phyloP scores from a whole-genome alignment of 352 stramenopile species.

The Elongisporangium prolatum region DNA sequence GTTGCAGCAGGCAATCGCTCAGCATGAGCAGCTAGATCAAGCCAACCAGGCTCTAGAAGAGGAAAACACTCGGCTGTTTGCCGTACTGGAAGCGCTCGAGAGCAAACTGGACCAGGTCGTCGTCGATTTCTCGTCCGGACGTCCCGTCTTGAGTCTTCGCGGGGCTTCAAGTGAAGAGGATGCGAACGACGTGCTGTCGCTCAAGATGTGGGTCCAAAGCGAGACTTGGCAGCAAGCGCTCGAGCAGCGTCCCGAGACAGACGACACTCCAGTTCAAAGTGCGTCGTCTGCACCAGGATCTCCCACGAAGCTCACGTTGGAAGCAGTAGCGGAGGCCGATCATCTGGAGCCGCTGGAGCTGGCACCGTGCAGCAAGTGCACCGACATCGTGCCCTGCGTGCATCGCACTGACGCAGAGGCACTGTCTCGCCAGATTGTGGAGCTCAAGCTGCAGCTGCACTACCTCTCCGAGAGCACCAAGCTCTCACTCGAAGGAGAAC shows the following conservation, averaged over 20 bases:
- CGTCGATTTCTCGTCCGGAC: slow-evolving; percentile 33
- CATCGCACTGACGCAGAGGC: slow-evolving; percentile 54
- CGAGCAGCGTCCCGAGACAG: slow-evolving; percentile 13
- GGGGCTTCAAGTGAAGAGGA: background rate
- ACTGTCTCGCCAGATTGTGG: slow-evolving; percentile 60
- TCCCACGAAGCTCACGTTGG: background rate
- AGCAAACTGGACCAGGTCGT: slow-evolving; percentile 40
- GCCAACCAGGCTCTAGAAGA: slow-evolving; percentile 33
- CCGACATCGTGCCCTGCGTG: slow-evolving; percentile 27
- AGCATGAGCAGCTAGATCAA: slow-evolving; percentile 25
- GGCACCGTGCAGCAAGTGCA: slow-evolving; percentile 5
- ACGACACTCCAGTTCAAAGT: background rate
- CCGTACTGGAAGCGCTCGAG: slow-evolving; percentile 41
- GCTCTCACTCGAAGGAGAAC: slow-evolving; percentile 51
- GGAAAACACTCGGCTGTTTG: slow-evolving; percentile 46
- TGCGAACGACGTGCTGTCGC: slow-evolving; percentile 13
- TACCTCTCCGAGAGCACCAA: slow-evolving; percentile 64
- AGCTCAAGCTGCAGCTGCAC: slow-evolving; percentile 74
- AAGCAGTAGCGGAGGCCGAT: background rate
- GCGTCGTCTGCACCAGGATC: slow-evolving; percentile 4
- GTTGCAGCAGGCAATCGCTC: slow-evolving; percentile 11
- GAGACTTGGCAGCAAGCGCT: slow-evolving; percentile 39
- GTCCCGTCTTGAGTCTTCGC: slow-evolving; percentile 28
- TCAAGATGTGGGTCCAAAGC: slow-evolving; percentile 58
- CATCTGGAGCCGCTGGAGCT: background rate